These are phyloP conservation scores for Erythrobasidium yunnanense DNA, from an alignment of 768 basidiomycete species.

Conservation along the genomic window DNA sequence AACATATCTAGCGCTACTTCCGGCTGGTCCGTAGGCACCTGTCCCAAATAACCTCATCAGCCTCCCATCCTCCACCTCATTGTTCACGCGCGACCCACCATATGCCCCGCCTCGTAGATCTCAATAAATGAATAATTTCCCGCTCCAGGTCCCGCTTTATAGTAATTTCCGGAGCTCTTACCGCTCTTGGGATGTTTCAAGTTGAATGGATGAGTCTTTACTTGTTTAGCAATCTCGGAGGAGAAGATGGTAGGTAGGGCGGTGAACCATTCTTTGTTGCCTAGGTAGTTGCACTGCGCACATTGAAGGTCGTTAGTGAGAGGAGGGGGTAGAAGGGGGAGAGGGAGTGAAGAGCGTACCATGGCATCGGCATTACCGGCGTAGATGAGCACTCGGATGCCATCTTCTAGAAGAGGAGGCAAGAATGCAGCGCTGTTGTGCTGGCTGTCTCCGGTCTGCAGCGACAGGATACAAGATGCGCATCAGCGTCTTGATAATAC, in stretches of 20 bases:
- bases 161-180: conserved; percentile 54
- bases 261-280: conserved; percentile 17
- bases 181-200: too few relatives aligned
- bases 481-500: neutral
- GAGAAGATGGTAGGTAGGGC: conserved; percentile 41
- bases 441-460: conserved; percentile 59
- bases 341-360: conserved; percentile 37
- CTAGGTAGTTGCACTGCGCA: too few relatives aligned
- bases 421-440: conserved; percentile 69
- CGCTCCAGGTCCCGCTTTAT: conserved; percentile 19
- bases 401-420: conserved; percentile 67
- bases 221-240: conserved; percentile 52
- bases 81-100: conserved; percentile 37
- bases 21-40: conserved; percentile 70
- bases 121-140: conserved; percentile 57
- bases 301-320: conserved; percentile 7
- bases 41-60: conserved; percentile 45
- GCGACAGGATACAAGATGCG: conserved; percentile 5
- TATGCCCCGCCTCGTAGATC: conserved; percentile 67
- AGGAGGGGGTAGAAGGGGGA: neutral
- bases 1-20: conserved; percentile 63
- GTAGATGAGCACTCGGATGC: conserved; percentile 74
- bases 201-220: conserved; percentile 48
- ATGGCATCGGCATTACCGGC: conserved; percentile 53
- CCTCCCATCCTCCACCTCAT: neutral